Base-by-base conservation (phyloP, 1,284 basidiomycete species). In the Sanghuangporus baumii region DNA sequence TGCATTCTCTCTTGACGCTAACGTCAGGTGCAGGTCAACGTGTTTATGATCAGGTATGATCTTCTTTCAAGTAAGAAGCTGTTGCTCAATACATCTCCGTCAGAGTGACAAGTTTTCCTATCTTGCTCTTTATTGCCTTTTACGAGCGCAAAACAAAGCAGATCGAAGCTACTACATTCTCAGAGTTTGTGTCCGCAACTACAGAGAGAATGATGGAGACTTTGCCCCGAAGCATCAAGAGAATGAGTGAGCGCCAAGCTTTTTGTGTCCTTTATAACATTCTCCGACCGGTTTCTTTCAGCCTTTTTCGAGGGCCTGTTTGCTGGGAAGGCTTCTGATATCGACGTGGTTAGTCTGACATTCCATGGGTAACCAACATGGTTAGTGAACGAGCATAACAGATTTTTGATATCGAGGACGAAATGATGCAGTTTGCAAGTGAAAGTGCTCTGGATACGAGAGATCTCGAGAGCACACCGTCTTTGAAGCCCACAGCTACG, bases 351-450 rank as follows among this genome's bases (percentile, higher is more conserved):
- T 41, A 18, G 84, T 75, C 57, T 48, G n/a, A 62, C 47, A 20
- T 52, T 6, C 43, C 26, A 46, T 14, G 43, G 40, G n/a, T 60
- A 40, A 38, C 18, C 50, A 37, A 12, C 18, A 52, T 31, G 38
- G 67, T 51, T 67, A 6, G 55, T 37, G 34, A 46, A 46, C 20
- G 60, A 11, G 55, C n/a, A 12, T 47, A 43, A 26, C 68, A 91
- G 80, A 87, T 96, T 11, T 96, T 96, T 70, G 91, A 94, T 67
- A 81, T 94, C 9, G 89, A 91, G 68, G 84, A 88, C 34, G 87
- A 89, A 66, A 78, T 85, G 11, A 78, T 55, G 71, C 52, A 59
- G 12, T 23, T 18, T 11, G 55, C 47, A 41, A 26, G 77, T 38
- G 84, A 83, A 31, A 85, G 79, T 62, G 84, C 84, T 8, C 72